Evolutionary conservation across 345 rosid genomes (phyloP), one percentile per base, ranked within the genome.

Genomic region (Clarkia xantiana): DNA sequence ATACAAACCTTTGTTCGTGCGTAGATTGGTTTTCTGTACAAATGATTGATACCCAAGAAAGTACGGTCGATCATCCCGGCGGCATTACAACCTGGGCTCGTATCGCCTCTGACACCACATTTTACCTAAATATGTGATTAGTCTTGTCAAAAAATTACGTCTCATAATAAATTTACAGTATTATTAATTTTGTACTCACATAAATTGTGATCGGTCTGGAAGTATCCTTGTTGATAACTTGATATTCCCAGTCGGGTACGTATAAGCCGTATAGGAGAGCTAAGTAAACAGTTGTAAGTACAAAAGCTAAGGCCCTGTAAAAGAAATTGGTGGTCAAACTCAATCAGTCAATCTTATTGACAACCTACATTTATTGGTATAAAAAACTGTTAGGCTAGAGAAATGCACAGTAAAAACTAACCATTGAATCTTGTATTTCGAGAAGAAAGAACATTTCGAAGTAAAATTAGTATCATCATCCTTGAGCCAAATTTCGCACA

Each of bases 401-500:
- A n/a, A n/a, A n/a, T n/a, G n/a, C n/a, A 14, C 14, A 1, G 19
- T 41, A 11, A 29, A 25, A 36, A 38, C 69, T 60, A 63, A 87
- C 90, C 87, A 74, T 15, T 87, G 96, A 25, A 56, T 62, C 60
- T 56, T 62, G 60, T 81, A 84, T 61, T 72, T 83, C 58, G 55
- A 72, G 55, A 71, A 49, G 58, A 77, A 36, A 47, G 80, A 72
- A 42, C 61, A 45, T 44, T 50, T 65, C 43, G 90, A 71, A 47
- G 56, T 51, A 22, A 59, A 74, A 56, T 64, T 67, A n/a, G n/a
- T n/a, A 56, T 62, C 72, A 58, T 57, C 65, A 11, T 64, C 73
- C 67, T 77, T 83, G 9, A 88, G 71, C 94, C 97, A 88, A 67
- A 84, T 88, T 76, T 88, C 93, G 54, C 89, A 84, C 17, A 76